These are phyloP conservation scores for Pythium scleroteichum DNA, from an alignment of 352 stramenopile genomes.

Conservation along the genomic window DNA sequence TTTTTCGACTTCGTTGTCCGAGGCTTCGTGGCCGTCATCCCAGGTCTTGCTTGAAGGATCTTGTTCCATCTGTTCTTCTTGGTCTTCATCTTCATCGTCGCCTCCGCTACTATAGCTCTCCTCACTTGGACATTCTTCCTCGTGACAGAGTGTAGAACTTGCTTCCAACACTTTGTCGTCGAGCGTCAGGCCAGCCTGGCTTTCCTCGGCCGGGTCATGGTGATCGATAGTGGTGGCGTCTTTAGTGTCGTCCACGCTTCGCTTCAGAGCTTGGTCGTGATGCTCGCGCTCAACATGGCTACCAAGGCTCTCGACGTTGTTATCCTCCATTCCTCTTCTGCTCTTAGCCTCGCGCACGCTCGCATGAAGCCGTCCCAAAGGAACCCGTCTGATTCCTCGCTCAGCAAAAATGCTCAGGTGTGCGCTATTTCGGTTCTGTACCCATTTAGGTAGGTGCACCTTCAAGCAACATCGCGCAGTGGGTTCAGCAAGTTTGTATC, in stretches of 20 bases:
- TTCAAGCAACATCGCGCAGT: slow-evolving; percentile 17
- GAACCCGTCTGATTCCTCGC: neutral
- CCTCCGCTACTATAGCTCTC: neutral
- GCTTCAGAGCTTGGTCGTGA: neutral
- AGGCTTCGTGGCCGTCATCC: neutral
- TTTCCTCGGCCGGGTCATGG: neutral
- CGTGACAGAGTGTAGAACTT: neutral
- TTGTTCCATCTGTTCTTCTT: slow-evolving; percentile 3
- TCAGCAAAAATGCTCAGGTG: neutral
- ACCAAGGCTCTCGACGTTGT: slow-evolving; percentile 11
- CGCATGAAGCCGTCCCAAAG: neutral
- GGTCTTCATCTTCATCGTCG: slow-evolving; percentile 4
- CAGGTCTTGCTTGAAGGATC: slow-evolving; percentile 10
- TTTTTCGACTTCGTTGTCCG: slow-evolving; percentile 23
- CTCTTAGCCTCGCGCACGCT: neutral
- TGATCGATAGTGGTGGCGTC: neutral
- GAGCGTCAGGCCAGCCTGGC: neutral
- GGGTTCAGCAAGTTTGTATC: too few species aligned
- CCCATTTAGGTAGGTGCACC: slow-evolving; percentile 5
- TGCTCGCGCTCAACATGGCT: too few species aligned
- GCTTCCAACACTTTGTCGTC: neutral
- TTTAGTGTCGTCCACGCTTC: neutral
- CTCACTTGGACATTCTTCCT: neutral
- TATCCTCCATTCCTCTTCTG: slow-evolving; percentile 13
- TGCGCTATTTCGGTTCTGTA: slow-evolving; percentile 21